phyloP scores from a whole-genome alignment of 148 eudicot species.

The Talinum fruticosum region DNA sequence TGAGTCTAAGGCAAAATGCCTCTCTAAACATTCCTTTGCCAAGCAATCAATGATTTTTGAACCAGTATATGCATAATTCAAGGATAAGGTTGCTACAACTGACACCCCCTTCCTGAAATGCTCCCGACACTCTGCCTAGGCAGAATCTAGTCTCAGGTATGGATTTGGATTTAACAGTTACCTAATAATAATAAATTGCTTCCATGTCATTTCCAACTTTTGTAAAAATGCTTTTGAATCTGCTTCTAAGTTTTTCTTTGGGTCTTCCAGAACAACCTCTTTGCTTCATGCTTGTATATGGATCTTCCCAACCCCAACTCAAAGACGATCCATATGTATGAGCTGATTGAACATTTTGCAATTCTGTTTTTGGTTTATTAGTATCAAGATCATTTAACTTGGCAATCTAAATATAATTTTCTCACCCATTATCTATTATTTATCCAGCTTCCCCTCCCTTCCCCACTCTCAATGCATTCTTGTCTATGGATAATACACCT shows the following conservation, averaged over 20 bases:
- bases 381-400: not conserved
- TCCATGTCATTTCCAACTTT: not conserved
- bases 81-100: too few species aligned
- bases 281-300: not conserved
- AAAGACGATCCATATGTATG: too few species aligned
- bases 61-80: too few species aligned
- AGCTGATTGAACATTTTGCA: not conserved
- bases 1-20: too few species aligned
- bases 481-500: not conserved
- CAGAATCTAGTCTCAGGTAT: too few species aligned
- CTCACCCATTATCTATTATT: not conserved
- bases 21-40: too few species aligned
- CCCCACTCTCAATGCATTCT: not conserved
- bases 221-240: too few species aligned
- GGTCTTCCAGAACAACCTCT: not conserved
- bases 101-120: too few species aligned
- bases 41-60: too few species aligned
- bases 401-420: not conserved
- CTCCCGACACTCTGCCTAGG: too few species aligned
- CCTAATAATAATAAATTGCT: not conserved
- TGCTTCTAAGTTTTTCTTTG: not conserved
- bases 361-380: not conserved
- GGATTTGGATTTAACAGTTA: too few species aligned
- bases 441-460: not conserved
- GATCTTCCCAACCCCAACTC: not conserved